Evolutionary conservation across 2,329 filamentous ascomycete species (phyloP).

Genomic region (Trichoderma koningiopsis): DNA sequence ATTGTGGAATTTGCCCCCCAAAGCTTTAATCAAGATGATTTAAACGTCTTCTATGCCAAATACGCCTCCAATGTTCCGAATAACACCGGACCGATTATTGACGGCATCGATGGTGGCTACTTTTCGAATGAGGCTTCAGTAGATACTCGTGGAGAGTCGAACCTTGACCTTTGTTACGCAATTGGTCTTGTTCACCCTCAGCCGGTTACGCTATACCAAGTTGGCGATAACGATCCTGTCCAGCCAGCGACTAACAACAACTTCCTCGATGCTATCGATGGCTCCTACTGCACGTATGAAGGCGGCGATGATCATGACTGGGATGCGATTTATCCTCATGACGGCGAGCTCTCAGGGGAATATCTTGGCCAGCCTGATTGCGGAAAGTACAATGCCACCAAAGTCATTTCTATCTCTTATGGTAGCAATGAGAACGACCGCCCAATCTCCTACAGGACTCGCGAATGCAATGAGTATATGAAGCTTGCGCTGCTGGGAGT

Average conservation of each 20-base stretch:
- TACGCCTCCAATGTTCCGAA: conserved; percentile 45
- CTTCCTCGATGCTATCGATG: conserved; percentile 50
- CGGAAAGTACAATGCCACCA: conserved; percentile 47
- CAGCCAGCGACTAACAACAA: conserved; percentile 39
- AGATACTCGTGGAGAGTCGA: conserved; percentile 47
- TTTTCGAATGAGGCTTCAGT: conserved; percentile 41
- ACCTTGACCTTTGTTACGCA: conserved; percentile 56
- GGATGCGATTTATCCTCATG: conserved; percentile 36
- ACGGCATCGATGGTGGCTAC: conserved; percentile 48
- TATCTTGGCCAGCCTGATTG: conserved; percentile 48
- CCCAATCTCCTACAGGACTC: conserved; percentile 48
- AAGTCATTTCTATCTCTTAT: conserved; percentile 59
- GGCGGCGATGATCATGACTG: conserved; percentile 41
- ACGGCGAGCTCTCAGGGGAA: conserved; percentile 43
- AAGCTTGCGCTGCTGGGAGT: conserved; percentile 57
- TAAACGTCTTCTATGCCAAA: conserved; percentile 50
- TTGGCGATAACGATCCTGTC: conserved; percentile 13
- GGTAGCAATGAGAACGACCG: conserved; percentile 53
- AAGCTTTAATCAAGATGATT: conserved; percentile 42
- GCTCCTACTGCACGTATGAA: conserved; percentile 42
- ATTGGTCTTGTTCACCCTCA: conserved; percentile 49
- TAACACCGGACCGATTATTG: conserved; percentile 46
- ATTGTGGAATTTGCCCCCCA: conserved; percentile 42
- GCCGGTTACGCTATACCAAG: conserved; percentile 25
- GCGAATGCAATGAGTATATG: conserved; percentile 59